Conservation (phyloP, 495 filamentous ascomycete species). For the Hypoxylon lenormandii region DNA sequence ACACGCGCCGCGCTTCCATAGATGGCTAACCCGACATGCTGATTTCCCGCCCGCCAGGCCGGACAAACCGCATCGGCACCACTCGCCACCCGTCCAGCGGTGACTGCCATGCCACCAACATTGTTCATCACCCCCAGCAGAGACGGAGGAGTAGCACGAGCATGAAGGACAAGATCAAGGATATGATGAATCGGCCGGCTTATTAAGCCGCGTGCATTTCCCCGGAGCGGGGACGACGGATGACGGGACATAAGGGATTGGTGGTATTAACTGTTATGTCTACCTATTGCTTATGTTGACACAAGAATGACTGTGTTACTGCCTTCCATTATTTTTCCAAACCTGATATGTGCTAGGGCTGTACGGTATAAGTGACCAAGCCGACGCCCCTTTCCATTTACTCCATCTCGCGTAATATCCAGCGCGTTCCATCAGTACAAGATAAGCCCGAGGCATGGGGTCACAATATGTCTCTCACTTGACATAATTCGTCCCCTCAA, state of each 20-base stretch:
- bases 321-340: no score
- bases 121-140: constrained; percentile 43
- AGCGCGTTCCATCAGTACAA: no score
- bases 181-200: constrained; percentile 48
- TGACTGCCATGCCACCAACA: constrained; percentile 44
- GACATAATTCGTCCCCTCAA: no score
- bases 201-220: constrained; percentile 29
- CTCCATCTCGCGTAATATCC: background rate
- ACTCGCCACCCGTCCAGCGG: constrained; percentile 47
- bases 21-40: constrained; percentile 6
- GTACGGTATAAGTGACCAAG: no score
- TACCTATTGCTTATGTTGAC: constrained; percentile 3
- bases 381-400: no score
- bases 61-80: constrained; percentile 47
- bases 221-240: no score
- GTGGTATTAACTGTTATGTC: constrained; percentile 15
- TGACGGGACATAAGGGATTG: background rate
- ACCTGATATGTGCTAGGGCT: no score
- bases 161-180: constrained; percentile 43
- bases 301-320: constrained; percentile 7
- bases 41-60: constrained; percentile 32
- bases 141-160: constrained; percentile 47
- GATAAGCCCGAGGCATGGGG: no score
- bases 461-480: no score
- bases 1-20: background rate